Evolutionary conservation across 2,329 filamentous ascomycete species (phyloP), one percentile per base, ranked within the genome.

Genomic region (Arachnopeziza araneosa): DNA sequence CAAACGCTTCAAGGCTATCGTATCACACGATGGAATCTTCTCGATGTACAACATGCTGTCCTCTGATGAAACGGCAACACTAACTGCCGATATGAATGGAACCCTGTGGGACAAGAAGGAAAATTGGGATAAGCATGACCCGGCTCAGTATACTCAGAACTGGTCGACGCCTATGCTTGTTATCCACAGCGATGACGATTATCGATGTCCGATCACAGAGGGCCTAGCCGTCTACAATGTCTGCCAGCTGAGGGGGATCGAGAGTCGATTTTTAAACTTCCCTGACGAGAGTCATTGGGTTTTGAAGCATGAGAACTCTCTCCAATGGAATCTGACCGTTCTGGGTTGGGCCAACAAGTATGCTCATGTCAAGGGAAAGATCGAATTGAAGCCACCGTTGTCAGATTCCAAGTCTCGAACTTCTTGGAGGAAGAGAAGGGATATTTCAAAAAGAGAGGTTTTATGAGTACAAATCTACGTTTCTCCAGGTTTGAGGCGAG

Each of bases 101-200:
- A 79, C 79, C 1, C 75, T 84, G 1, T 85, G 82, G 78, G 81
- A 84, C 24, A 81, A 82, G 68, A 80, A 84, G 48, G 79, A 81
- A 8, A 81, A 78, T 49, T 91, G 89, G 70, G 82, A 83, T 67
- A 81, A 80, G 64, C 91, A 84, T 83, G 87, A 91, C 69, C 88
- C 88, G 0, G 79, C 87, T 0, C 76, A 77, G 55, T 78, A 80
- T 57, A 80, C 83, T 50, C 76, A 80, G 44, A 81, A 93, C 66
- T 97, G 93, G 93, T 77, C 82, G 1, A 97, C 92, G 0, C 93
- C 93, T 0, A 86, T 93, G 73, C 79, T 98, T 62, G 85, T 95
- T 61, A 91, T 97, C 57, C 93, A 98, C 75, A 93, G 85, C 69
- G 90, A 93, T 67, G 80, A 93, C 24, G 93, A 97, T 73, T 97